Base-by-base conservation (phyloP, 2,329 filamentous ascomycete species). In the Trichoderma sp. region DNA sequence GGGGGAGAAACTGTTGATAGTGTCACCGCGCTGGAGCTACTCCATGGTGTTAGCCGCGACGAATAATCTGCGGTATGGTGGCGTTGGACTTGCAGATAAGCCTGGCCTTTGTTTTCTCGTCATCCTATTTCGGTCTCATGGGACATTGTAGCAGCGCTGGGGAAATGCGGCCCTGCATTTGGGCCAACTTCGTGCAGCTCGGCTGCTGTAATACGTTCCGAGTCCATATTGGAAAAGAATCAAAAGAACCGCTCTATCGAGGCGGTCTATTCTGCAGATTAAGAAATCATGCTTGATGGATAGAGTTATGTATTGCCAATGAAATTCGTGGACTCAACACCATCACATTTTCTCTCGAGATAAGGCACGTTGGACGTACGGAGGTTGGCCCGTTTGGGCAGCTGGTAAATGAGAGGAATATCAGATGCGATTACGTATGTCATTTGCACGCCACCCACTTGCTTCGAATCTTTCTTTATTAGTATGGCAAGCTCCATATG, bases 381-480 rank as follows among this genome's bases (percentile, higher is more conserved):
- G 63, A 14, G 28, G 39, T 66, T 30, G 54, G 28, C 63, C 63
- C 63, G 21, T 66, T 66, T 66, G 63, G 63, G 63, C 63, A 66
- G 63, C 43, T 66, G 63, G 28, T 66, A 66, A 51, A n/a, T 28
- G 24, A 37, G 39, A 34, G 14, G 26, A 7, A 32, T 26, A 56
- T 66, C 28, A 34, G 59, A 66, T 66, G n/a, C 37, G 10, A 32
- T 56, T 66, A 34, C n/a, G n/a, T 49, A 6, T 49, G 63, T 39
- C 34, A 66, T 66, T 54, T 59, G 39, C 54, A 59, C 63, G 46
- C 28, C 39, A 59, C 54, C 54, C 13, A 49, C 52, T 18, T 55
- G 14, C 6, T 65, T 2, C 26, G 11, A 30, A 28, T 28, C 5
- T n/a, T n/a, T n/a, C n/a, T n/a, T n/a, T n/a, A n/a, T n/a, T n/a